Base-by-base conservation (phyloP, 129 eudicot genomes). In the Centella asiatica region DNA sequence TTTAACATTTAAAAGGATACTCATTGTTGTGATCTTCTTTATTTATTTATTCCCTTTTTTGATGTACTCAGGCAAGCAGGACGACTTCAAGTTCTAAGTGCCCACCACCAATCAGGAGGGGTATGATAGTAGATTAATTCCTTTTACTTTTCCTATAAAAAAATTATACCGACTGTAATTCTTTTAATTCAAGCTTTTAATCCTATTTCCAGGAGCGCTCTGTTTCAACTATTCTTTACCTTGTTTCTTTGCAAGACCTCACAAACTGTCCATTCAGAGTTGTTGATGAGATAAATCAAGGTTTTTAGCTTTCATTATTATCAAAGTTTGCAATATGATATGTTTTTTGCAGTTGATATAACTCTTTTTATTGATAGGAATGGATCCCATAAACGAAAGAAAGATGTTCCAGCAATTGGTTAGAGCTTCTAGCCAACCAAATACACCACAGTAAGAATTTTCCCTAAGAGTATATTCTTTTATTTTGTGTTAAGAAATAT, bases 31-130 rank as follows among this genome's bases (percentile, higher is more conserved):
- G 44, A 15, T 27, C 6, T 12, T 20, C 23, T 17, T 23, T 27
- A 17, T n/a, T 40, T 7, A 0, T 39, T 4, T 39, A 29, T 32
- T 31, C 14, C 61, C 58, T 32, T 1, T 34, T 58, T 57, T 56
- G 53, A 2, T 34, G 58, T 66, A 53, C 57, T 51, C 85, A 92
- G 99, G 78, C 86, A 87, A 80, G 65, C 85, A 15, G 96, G 88
- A 64, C 81, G 78, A 65, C 94, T 93, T 49, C 96, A 93, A 66
- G 99, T 87, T 57, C 77, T 93, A 50, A 87, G 99, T 74, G 96
- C 96, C 64, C 92, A 93, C 64, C 99, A 87, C 69, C 99, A 93
- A 70, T 93, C 99, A 37, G 99, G 99, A 80, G 99, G 99, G 95
- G 96, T 92, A 92, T 40, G 57, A 54, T 51, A 48, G 37, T 61